Evolutionary conservation across 768 basidiomycete genomes (phyloP), one percentile per base, ranked within the genome.

Genomic region (Mycena vulgaris): DNA sequence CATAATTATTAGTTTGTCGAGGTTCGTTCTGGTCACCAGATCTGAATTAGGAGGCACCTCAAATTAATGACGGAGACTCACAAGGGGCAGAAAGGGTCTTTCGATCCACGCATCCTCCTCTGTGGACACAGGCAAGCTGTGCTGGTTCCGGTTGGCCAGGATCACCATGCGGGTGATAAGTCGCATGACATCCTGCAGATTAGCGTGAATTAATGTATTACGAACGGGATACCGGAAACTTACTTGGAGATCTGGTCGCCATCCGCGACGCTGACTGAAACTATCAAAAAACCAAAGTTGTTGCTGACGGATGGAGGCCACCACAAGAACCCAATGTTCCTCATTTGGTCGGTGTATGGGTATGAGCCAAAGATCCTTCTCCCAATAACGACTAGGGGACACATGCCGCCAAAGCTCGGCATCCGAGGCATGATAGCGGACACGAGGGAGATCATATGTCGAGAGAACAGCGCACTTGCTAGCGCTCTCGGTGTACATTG

Each of bases 311-410:
- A 76, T 58, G 25, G 70, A 60, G 0, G 76, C 70, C 13, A 72
- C 72, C 63, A 78, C 80, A 33, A 82, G 63, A 0, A 83, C 80
- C 80, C 80, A 85, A 69, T 85, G 82, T 0, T 73, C 59, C 1
- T 70, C 68, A 7, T 2, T 1, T 0, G 53, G 70, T 2, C 75
- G 65, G 56, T 85, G 82, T 16, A 85, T 81, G 0, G 82, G 84
- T 13, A 85, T 39, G 11, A 85, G 80, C 83, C 84, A 85, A 0
- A 74, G 10, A 19, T 72, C 47, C 55, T 79, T 80, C 0, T 11
- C 16, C 82, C 82, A 84, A 60, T 77, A 85, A 13, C 56, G 30
- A 0, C 68, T 69, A 1, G 39, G 49, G 0, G 37, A 25, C 1
- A 69, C 61, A 0, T 58, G 40, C 5, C 66, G 55, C 80, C 81